Base-by-base conservation (phyloP, 768 basidiomycete genomes). In the Macrolepiota fuliginosa region DNA sequence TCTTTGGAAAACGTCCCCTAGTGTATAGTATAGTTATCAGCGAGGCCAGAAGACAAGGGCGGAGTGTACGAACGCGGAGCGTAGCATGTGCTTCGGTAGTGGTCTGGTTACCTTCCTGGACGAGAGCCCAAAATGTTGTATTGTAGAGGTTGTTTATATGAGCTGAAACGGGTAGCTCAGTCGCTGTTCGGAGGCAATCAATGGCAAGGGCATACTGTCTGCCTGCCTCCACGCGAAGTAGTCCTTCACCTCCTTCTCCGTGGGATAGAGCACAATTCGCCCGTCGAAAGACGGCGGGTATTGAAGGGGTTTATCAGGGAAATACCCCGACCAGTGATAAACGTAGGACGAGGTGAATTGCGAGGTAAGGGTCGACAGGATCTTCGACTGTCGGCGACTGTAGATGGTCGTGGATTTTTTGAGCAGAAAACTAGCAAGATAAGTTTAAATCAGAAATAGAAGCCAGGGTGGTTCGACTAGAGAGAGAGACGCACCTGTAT, bases 101-200 rank as follows among this genome's bases (percentile, higher is more conserved):
- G 1, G 86, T 87, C 71, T 91, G 78, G 0, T 88, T 90, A n/a
- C 88, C 91, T 67, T 91, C 82, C 47, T 89, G 88, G 0, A 98
- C 86, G 36, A 99, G 83, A 0, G 94, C 91, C 97, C 96, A 98
- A 70, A 98, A 99, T 0, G 78, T 79, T 0, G 97, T 98, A 69
- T 99, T 99, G 77, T 98, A 96, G 24, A 99, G 76, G 71, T 99
- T 99, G 71, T 99, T 99, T 71, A 98, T 90, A 71, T 99, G 97
- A 0, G 97, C 96, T 98, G 71, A 65, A 56, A 66, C 24, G 22
- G 47, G 47, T 5, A 24, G 4, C 3, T 24, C 9, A 27, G 47
- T 24, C 25, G 25, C 24, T 10, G 47, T 5, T 27, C 24, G 4
- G 47, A 13, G 7, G 25, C 25, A 17, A 19, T n/a, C 25, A n/a